Conservation (phyloP, 768 basidiomycete genomes). For the Suillus tomentosus region DNA sequence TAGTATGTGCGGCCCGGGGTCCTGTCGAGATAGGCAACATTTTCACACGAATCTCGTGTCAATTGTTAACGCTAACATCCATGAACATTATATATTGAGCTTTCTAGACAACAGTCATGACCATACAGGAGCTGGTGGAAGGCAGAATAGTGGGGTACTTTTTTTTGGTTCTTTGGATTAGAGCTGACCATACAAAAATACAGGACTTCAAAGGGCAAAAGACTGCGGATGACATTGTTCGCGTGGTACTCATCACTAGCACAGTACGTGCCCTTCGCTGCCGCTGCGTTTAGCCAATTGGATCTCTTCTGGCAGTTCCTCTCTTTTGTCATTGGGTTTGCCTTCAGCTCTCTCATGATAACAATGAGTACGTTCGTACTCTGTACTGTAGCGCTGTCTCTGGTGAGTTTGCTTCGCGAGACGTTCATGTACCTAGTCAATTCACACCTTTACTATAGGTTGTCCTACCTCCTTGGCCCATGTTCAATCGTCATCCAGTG, state of each 20-base stretch:
- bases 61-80: too few species aligned
- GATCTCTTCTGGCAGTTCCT: constrained; percentile 23
- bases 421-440: too few species aligned
- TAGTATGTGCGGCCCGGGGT: background rate
- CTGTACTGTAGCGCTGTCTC: constrained; percentile 6
- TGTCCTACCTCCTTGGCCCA: constrained; percentile 70
- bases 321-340: constrained; percentile 33
- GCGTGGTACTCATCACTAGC: constrained; percentile 23
- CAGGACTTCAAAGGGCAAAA: constrained; percentile 37
- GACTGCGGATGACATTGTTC: constrained; percentile 26
- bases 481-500: constrained; percentile 63
- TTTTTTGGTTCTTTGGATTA: background rate
- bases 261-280: constrained; percentile 23
- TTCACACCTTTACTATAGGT: constrained; percentile 38
- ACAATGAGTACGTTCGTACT: constrained; percentile 21
- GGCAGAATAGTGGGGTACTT: constrained; percentile 30
- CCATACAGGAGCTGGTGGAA: constrained; percentile 29
- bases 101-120: constrained; percentile 21
- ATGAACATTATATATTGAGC: too few species aligned
- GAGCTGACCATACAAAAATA: constrained; percentile 6
- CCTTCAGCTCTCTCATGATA: constrained; percentile 28
- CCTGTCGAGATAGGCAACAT: background rate
- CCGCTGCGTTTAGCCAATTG: background rate
- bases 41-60: constrained; percentile 6
- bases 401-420: constrained; percentile 4